A percentile compares a stretch with the other conserved stretches of the same genome.
Evolutionary conservation across 208 protist genomes (phyloP).

Genomic region (Endotrypanum monterogeii): DNA sequence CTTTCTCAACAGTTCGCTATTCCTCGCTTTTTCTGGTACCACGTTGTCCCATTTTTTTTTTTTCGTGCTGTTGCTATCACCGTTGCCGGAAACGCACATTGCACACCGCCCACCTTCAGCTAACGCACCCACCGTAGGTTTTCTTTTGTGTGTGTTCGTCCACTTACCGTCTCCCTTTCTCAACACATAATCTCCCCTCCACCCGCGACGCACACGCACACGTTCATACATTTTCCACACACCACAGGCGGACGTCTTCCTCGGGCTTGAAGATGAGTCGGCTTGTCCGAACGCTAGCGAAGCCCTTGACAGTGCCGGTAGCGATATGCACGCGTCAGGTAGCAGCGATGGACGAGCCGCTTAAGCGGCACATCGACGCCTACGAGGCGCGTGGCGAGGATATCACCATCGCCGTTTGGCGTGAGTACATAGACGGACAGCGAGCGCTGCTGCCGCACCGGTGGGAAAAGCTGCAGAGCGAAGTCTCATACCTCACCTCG

Average conservation of each 20-base stretch:
- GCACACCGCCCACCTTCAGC: too few species aligned
- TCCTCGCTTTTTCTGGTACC: neutral
- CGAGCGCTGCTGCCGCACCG: slow-evolving; percentile 62
- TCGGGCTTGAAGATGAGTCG: slow-evolving; percentile 31
- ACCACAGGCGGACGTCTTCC: neutral
- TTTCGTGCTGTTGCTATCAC: neutral
- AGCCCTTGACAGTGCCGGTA: slow-evolving; percentile 57
- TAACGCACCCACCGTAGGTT: too few species aligned
- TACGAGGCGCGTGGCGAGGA: slow-evolving; percentile 62
- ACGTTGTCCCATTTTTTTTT: neutral
- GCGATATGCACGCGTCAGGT: slow-evolving; percentile 42
- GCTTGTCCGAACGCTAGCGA: slow-evolving; percentile 33
- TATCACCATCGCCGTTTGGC: slow-evolving; percentile 65
- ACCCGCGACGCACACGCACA: neutral
- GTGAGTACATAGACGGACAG: slow-evolving; percentile 68
- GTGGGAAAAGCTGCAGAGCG: slow-evolving; percentile 40
- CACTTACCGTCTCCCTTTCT: neutral
- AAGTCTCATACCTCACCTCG: slow-evolving; percentile 38
- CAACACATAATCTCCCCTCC: neutral
- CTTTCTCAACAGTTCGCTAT: neutral
- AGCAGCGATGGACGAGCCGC: slow-evolving; percentile 59
- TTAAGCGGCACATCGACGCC: slow-evolving; percentile 76
- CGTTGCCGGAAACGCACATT: neutral
- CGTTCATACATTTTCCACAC: neutral
- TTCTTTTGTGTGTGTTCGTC: neutral